These are phyloP conservation scores for Candida ipomoeae DNA, from an alignment of 805 yeast genomes.

Conservation along the genomic window DNA sequence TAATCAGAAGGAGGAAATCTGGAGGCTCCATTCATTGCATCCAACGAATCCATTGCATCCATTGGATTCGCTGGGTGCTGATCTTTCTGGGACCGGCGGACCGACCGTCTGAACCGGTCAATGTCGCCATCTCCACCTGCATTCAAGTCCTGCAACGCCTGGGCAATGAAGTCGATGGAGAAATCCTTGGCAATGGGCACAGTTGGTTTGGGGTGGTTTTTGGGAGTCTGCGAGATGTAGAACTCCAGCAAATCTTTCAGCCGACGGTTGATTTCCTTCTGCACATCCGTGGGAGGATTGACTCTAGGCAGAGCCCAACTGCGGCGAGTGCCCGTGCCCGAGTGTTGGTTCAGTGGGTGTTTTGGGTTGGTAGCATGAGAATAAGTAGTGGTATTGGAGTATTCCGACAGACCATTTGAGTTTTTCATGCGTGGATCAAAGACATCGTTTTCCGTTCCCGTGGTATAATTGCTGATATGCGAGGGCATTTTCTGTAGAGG, in stretches of 20 bases:
- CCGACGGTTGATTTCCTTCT: slow-evolving; percentile 34
- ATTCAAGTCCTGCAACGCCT: slow-evolving; percentile 43
- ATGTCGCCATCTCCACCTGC: slow-evolving; percentile 44
- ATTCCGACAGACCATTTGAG: slow-evolving; percentile 23
- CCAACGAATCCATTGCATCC: no score
- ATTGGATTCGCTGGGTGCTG: no score
- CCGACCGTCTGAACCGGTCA: slow-evolving; percentile 36
- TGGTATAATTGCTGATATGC: slow-evolving; percentile 12
- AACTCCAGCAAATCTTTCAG: slow-evolving; percentile 16
- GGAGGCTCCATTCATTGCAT: background rate
- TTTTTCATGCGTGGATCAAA: slow-evolving; percentile 13
- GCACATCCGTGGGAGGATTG: slow-evolving; percentile 31
- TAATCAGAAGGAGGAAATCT: slow-evolving; percentile 25
- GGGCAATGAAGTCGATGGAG: slow-evolving; percentile 43
- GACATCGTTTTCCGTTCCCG: slow-evolving; percentile 15
- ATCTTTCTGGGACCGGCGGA: slow-evolving; percentile 21
- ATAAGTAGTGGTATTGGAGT: slow-evolving; percentile 38
- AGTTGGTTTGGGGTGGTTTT: slow-evolving; percentile 23
- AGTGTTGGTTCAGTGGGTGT: background rate
- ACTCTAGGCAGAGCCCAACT: slow-evolving; percentile 45
- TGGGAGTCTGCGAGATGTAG: slow-evolving; percentile 13
- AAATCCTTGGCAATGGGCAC: slow-evolving; percentile 41
- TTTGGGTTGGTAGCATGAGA: slow-evolving; percentile 4
- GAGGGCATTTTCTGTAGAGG: slow-evolving; percentile 16
- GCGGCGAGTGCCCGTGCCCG: slow-evolving; percentile 23